phyloP scores from a whole-genome alignment of 176 grass and related monocot genomes.

The Echinochloa phyllopogon region DNA sequence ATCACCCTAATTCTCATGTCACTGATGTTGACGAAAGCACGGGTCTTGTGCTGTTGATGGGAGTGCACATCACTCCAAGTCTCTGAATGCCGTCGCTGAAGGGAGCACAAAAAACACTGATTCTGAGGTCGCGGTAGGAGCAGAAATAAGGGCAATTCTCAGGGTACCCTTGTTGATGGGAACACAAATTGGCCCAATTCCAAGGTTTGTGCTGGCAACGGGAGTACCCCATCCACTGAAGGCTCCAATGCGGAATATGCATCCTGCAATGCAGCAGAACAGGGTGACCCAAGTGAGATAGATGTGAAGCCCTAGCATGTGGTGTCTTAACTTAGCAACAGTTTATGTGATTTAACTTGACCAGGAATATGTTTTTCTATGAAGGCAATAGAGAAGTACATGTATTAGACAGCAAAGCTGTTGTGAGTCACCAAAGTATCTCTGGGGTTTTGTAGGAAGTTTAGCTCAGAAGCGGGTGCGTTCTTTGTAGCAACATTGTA shows the following conservation, averaged over 20 bases:
- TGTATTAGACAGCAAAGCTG: background rate
- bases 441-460: conserved; percentile 26
- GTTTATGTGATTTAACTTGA: conserved; percentile 14
- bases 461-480: conserved; percentile 19
- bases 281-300: background rate
- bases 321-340: conserved; percentile 16
- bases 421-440: background rate
- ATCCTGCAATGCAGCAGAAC: conserved; percentile 4
- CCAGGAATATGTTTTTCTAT: background rate
- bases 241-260: background rate
- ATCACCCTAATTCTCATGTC: background rate
- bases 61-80: background rate
- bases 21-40: background rate
- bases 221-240: background rate
- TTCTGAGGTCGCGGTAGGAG: background rate
- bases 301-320: conserved; percentile 32
- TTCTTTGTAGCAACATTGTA: conserved; percentile 23
- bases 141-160: background rate
- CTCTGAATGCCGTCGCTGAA: background rate
- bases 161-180: background rate
- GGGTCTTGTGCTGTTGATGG: background rate
- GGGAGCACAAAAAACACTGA: background rate
- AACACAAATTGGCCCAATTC: background rate
- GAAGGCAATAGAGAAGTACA: conserved; percentile 8
- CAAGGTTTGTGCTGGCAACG: background rate